Conservation (phyloP, 148 eudicot species). For the Suaeda aralocaspica region DNA sequence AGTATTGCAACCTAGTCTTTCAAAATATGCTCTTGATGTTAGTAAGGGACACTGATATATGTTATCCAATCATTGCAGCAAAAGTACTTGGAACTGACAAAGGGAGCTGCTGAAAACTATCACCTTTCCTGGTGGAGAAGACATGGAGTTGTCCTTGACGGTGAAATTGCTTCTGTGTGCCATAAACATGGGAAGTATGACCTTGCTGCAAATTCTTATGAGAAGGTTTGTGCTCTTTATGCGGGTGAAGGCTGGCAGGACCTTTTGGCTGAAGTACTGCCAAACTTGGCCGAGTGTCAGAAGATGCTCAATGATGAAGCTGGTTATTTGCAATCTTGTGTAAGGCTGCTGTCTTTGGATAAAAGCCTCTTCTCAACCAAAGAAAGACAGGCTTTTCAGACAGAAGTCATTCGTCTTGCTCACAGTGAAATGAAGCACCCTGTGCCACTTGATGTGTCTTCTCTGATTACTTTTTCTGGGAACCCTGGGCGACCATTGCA, state of each 20-base stretch:
- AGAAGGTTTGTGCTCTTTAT: conserved; percentile 96
- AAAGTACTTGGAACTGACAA: conserved; percentile 82
- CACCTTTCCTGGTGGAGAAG: conserved; percentile 97
- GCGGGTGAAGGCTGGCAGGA: conserved; percentile 98
- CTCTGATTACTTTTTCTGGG: conserved; percentile 87
- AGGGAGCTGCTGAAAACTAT: conserved; percentile 89
- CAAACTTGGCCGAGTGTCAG: conserved; percentile 93
- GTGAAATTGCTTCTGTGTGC: conserved; percentile 88
- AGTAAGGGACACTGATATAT: no score
- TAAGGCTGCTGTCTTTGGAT: conserved; percentile 83
- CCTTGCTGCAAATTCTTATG: conserved; percentile 81
- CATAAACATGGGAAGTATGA: conserved; percentile 73
- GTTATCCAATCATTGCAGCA: conserved; percentile 34
- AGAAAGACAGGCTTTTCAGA: conserved; percentile 87
- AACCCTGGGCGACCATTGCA: conserved; percentile 77
- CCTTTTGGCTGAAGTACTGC: conserved; percentile 91
- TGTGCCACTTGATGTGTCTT: conserved; percentile 91
- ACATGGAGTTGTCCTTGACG: conserved; percentile 96
- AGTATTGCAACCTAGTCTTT: no score
- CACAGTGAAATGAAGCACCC: conserved; percentile 92
- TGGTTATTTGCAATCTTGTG: conserved; percentile 88
- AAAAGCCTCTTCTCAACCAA: conserved; percentile 70
- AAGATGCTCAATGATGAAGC: conserved; percentile 88
- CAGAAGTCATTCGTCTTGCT: conserved; percentile 78
- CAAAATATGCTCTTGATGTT: no score